Evolutionary conservation across 208 protist genomes (phyloP).

Genomic region (Leishmania tarentolae): DNA sequence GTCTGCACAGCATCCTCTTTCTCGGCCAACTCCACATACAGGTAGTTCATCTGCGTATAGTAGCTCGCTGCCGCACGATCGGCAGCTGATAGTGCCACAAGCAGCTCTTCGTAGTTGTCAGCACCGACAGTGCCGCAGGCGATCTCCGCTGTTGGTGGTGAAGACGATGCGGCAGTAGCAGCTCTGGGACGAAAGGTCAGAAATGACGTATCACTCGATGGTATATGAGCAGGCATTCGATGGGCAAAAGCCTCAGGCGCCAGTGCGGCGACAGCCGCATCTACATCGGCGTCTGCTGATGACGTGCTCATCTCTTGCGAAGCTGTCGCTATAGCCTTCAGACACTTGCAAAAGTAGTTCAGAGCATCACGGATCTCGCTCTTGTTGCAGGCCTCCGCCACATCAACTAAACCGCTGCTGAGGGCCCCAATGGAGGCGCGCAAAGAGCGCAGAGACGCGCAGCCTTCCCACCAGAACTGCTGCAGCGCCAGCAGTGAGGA

Average conservation of each 20-base stretch:
- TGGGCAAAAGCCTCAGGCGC: not conserved
- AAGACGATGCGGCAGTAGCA: not conserved
- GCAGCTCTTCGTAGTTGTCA: constrained; percentile 41
- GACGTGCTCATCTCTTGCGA: not conserved
- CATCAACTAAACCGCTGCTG: constrained; percentile 26
- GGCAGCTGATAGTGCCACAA: constrained; percentile 60
- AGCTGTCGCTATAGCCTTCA: constrained; percentile 33
- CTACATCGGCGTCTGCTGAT: not conserved
- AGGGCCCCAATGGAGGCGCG: constrained; percentile 25
- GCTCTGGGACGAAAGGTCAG: not conserved
- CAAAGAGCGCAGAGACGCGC: constrained; percentile 28
- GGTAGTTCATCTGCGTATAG: constrained; percentile 70
- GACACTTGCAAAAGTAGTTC: constrained; percentile 36
- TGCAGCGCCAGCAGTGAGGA: constrained; percentile 53
- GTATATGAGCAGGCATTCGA: too few relatives aligned
- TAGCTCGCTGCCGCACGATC: constrained; percentile 71
- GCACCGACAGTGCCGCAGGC: not conserved
- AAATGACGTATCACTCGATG: not conserved
- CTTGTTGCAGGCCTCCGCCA: constrained; percentile 40
- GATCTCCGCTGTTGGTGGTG: too few relatives aligned
- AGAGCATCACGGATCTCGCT: constrained; percentile 50
- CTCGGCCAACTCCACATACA: constrained; percentile 60
- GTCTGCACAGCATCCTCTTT: constrained; percentile 50
- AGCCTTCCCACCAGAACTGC: constrained; percentile 73
- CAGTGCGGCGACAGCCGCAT: not conserved